Conservation (phyloP, 2,329 filamentous ascomycete genomes). For the Cladosporium phlei region DNA sequence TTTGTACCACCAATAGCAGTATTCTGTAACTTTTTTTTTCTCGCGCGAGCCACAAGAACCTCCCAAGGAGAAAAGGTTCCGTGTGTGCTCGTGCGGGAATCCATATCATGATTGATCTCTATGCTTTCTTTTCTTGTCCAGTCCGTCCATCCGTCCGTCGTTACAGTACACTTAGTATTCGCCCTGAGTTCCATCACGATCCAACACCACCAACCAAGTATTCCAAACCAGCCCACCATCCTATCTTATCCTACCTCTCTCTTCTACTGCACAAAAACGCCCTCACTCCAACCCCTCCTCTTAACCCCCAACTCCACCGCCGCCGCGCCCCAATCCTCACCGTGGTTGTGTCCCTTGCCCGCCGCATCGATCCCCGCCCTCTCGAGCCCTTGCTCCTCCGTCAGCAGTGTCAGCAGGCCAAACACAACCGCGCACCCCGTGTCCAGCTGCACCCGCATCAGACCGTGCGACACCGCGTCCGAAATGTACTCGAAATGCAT, state of each 20-base stretch:
- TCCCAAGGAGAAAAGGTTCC: too few relatives aligned
- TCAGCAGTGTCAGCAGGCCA: conserved; percentile 83
- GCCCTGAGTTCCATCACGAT: too few relatives aligned
- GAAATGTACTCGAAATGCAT: conserved; percentile 99
- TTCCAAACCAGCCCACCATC: too few relatives aligned
- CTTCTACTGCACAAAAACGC: conserved; percentile 49
- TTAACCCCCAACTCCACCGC: conserved; percentile 93
- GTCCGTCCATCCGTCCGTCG: too few relatives aligned
- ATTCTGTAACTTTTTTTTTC: not conserved
- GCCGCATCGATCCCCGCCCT: conserved; percentile 67
- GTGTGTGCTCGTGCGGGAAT: too few relatives aligned
- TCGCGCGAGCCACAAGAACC: too few relatives aligned
- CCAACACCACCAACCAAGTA: too few relatives aligned
- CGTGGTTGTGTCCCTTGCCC: conserved; percentile 83
- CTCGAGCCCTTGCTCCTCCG: conserved; percentile 78
- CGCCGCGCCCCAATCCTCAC: conserved; percentile 90
- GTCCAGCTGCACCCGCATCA: conserved; percentile 93
- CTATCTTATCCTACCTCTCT: not conserved
- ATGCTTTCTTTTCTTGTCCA: too few relatives aligned
- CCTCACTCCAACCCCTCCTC: conserved; percentile 75
- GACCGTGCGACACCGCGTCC: conserved; percentile 80
- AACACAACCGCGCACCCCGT: conserved; percentile 85
- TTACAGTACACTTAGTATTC: too few relatives aligned
- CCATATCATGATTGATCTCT: too few relatives aligned
- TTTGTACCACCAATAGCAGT: not conserved